Percentiles rank a stretch among this genome's conserved stretches.
Evolutionary conservation across 1,284 basidiomycete genomes (phyloP).

Genomic region (Irpex sp.): DNA sequence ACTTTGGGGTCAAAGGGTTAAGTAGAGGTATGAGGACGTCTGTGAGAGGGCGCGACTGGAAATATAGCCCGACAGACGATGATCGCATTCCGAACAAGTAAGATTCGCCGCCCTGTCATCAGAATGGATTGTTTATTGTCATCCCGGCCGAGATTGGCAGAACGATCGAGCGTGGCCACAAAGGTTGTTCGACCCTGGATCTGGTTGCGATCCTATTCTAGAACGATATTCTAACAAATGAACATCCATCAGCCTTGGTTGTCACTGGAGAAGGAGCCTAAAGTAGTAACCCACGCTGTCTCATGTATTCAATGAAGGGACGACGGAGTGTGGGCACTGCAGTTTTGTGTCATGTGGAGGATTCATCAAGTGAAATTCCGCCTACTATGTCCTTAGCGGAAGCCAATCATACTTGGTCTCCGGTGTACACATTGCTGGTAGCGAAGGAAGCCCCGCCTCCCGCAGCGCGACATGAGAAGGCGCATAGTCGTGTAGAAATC

Average conservation of each 20-base stretch:
- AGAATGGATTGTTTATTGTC: not conserved
- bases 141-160: not conserved
- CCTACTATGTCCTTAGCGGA: not conserved
- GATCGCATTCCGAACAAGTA: not conserved
- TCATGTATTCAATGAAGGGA: not conserved
- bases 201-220: not conserved
- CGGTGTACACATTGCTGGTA: not conserved
- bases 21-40: not conserved
- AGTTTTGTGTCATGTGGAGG: not conserved
- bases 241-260: not conserved
- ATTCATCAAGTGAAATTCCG: not conserved
- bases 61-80: not conserved
- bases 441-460: not conserved
- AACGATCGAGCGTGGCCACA: not conserved
- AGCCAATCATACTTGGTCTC: not conserved
- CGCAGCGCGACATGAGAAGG: not conserved
- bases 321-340: not conserved
- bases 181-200: not conserved
- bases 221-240: not conserved
- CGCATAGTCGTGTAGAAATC: not conserved
- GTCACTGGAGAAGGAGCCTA: not conserved
- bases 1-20: not conserved
- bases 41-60: not conserved
- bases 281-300: not conserved
- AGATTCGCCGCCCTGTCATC: not conserved